Evolutionary conservation across 495 filamentous ascomycete species (phyloP), one percentile per base, ranked within the genome.

Genomic region (Lasiosphaeria hispida): DNA sequence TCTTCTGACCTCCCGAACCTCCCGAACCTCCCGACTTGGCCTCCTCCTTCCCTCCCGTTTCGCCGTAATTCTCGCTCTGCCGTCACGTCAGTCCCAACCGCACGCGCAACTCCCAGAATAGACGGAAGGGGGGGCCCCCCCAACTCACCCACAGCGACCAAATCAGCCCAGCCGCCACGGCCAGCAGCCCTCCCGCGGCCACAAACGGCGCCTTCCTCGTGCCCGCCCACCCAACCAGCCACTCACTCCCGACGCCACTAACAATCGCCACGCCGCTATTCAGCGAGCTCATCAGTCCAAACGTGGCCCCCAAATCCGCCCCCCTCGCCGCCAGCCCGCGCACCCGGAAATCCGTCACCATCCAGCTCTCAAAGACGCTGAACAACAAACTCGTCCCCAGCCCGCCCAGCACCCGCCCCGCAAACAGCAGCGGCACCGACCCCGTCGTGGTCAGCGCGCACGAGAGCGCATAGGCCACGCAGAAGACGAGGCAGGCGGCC

Each of bases 311-410:
- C 30, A 83, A 48, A 10, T 74, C 71, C 19, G 64, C 68, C 35
- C 66, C 72, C 10, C 62, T 23, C 19, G 61, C 67, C 15, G 62
- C 66, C 0, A 75, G 66, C 44, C 65, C 67, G 13, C 62, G 60
- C 23, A 62, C 48, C 56, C 72, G 66, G 47, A 75, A 78, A 62
- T 82, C 80, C 38, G 79, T 75, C 30, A 84, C 80, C 76, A 85
- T 79, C 80, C 80, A 84, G 53, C 76, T 79, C 69, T 85, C 79
- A 63, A 83, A 83, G 6, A 76, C 78, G 48, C 69, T 77, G 61
- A 81, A 83, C 52, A 84, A 65, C 30, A 85, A 69, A 43, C 78
- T 81, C 19, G 80, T 79, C 58, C 72, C 72, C 14, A 84, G 38
- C 1, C 83, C 82, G n/a, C 83, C 81, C 13, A 83, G 69, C 8